Evolutionary conservation across 2,329 filamentous ascomycete genomes (phyloP).

Genomic region (Xylaria sp.): DNA sequence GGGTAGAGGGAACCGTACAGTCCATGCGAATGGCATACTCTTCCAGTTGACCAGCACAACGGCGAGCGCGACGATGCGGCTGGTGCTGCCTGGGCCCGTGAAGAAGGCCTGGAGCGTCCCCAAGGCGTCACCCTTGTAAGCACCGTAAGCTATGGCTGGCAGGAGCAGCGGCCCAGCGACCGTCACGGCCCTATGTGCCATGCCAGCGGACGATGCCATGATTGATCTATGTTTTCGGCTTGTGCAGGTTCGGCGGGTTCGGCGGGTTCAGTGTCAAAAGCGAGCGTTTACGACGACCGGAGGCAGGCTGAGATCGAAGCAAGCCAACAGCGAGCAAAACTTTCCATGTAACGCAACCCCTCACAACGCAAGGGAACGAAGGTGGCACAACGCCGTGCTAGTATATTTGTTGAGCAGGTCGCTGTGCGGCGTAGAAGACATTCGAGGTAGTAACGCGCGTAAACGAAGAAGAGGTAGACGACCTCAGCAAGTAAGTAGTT

Average conservation of each 20-base stretch:
- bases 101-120: constrained; percentile 47
- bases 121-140: constrained; percentile 49
- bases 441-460: constrained; percentile 12
- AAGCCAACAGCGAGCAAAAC: constrained; percentile 41
- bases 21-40: constrained; percentile 75
- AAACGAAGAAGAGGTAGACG: background rate
- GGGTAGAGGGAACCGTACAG: constrained; percentile 53
- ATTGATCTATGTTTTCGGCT: constrained; percentile 10
- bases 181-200: constrained; percentile 21
- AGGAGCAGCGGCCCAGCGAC: constrained; percentile 44
- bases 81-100: constrained; percentile 57
- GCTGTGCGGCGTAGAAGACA: constrained; percentile 31
- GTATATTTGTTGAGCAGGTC: constrained; percentile 46
- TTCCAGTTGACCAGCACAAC: constrained; percentile 71
- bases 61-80: constrained; percentile 55
- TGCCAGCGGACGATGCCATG: constrained; percentile 35
- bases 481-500: too few relatives aligned
- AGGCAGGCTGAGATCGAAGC: constrained; percentile 33
- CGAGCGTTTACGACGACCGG: constrained; percentile 12
- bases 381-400: constrained; percentile 45
- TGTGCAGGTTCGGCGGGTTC: too few relatives aligned
- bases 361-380: constrained; percentile 48
- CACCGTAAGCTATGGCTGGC: constrained; percentile 51
- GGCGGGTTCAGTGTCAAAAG: background rate
- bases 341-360: constrained; percentile 42